These are phyloP conservation scores for Polysphondylium violaceum DNA, from an alignment of 78 protist species.

Conservation along the genomic window DNA sequence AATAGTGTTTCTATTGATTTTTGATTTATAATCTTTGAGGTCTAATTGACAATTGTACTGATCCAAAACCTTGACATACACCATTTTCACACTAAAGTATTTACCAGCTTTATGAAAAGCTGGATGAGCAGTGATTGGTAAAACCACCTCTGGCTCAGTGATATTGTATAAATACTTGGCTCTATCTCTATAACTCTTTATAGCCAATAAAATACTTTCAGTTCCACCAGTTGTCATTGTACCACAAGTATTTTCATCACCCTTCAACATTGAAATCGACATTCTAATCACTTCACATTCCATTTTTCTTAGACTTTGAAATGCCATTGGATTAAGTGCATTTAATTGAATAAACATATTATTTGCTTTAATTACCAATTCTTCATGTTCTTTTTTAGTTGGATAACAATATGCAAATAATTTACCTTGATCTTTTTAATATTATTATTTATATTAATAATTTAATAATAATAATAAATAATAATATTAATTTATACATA, in stretches of 20 bases:
- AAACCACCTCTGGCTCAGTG: constrained; percentile 70
- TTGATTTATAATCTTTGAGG: neutral
- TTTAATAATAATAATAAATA: neutral
- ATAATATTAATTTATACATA: neutral
- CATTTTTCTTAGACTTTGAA: constrained; percentile 89
- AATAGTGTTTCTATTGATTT: constrained; percentile 81
- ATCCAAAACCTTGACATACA: constrained; percentile 19
- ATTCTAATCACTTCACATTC: constrained; percentile 90
- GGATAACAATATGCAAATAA: constrained; percentile 76
- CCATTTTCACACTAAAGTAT: constrained; percentile 54
- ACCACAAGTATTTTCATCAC: constrained; percentile 38
- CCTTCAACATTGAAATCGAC: constrained; percentile 83
- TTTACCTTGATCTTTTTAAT: constrained; percentile 51
- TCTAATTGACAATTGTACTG: constrained; percentile 28
- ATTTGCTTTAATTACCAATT: constrained; percentile 38
- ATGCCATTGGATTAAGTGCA: constrained; percentile 90
- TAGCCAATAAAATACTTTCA: constrained; percentile 72
- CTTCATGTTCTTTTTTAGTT: constrained; percentile 54
- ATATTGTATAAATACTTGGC: constrained; percentile 55
- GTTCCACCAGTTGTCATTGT: constrained; percentile 82
- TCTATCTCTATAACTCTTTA: constrained; percentile 72
- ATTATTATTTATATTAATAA: too few species aligned
- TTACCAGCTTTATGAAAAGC: constrained; percentile 81
- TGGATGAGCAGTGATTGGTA: constrained; percentile 72
- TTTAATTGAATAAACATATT: constrained; percentile 83